Base-by-base conservation (phyloP, 2,329 filamentous ascomycete genomes). In the Trichoderma koningii region DNA sequence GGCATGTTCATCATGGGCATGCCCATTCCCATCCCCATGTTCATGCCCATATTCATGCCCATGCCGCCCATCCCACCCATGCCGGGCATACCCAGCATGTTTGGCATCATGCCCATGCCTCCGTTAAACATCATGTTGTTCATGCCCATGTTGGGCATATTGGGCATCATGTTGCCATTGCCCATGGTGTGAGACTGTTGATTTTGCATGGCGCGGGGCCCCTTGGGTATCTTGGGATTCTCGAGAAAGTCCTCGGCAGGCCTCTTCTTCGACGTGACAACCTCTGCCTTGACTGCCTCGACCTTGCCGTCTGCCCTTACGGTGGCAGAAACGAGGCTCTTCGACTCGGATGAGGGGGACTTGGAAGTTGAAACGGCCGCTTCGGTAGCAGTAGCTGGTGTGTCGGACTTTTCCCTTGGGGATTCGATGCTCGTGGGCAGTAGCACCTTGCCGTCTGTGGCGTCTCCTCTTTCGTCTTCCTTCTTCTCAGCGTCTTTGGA, bases 201-300 rank as follows among this genome's bases (percentile, higher is more conserved):
- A 73, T 77, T 83, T 70, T 84, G 85, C 87, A 87, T 89, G 44
- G 84, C 86, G 73, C 87, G 87, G 2, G 87, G 87, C 0, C 82
- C 87, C 70, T 88, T 89, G 52, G 87, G 85, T 47, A 88, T 85
- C 72, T 85, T 85, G 47, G 85, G 84, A 69, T 89, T 88, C 70
- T 88, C 86, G 7, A 84, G 78, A 38, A 82, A 82, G 60, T 93
- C 89, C 42, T 94, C 92, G 15, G 93, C 92, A 12, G 90, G 85
- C 23, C 95, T 87, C 80, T 98, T 99, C 79, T 91, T 95, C 28
- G 85, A 80, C 65, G 77, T 78, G 60, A 64, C 67, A 28, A 75
- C 73, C 28, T 76, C 72, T 5, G 71, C 73, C 68, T 71, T 77
- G 66, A 66, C 59, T 44, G 62, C 64, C n/a, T 73, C 73, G 9